Evolutionary conservation across 768 basidiomycete genomes (phyloP), one percentile per base, ranked within the genome.

Genomic region (Gloeopeniophorella convolvens): DNA sequence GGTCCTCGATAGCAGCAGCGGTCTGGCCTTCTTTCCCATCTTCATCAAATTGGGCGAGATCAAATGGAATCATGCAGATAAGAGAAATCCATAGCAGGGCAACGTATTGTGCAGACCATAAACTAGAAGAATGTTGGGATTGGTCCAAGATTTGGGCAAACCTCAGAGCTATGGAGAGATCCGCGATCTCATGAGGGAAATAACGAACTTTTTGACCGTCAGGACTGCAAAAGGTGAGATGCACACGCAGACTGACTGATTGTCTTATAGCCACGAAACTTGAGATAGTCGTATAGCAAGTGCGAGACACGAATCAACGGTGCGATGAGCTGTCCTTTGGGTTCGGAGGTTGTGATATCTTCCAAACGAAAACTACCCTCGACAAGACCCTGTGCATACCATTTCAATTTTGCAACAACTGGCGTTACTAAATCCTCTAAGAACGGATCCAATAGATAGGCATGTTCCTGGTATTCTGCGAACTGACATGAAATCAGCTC

Each of bases 71-170:
- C 70, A 89, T 90, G 70, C 88, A 86, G 41, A 96, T 85, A 20
- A 99, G 77, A 18, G 89, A 87, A n/a, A 98, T 74, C 95, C 95
- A 98, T 10, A 96, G 72, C 8, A 99, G 72, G 21, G 89, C 70
- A 26, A 87, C 74, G 62, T 94, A 92, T 52, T 91, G 83, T 44
- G 91, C 65, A 20, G 85, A 70, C 96, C 96, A 98, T 32, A 82
- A 77, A 8, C 30, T 64, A 60, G 1, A 23, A 3, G 64, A 56
- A 41, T 67, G 65, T 48, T 72, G 63, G 12, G 67, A 69, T 10
- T 71, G 74, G 31, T 72, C 67, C 16, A 70, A 70, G 30, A 71
- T 60, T 28, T 72, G 68, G 60, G 89, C 75, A 60, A 82, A 87
- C 15, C 76, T 72, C 12, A 95, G 68, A 0, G 84, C 85, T 42